Evolutionary conservation across 805 yeast species (phyloP), one percentile per base, ranked within the genome.

Genomic region (Tetrapisispora phaffii): DNA sequence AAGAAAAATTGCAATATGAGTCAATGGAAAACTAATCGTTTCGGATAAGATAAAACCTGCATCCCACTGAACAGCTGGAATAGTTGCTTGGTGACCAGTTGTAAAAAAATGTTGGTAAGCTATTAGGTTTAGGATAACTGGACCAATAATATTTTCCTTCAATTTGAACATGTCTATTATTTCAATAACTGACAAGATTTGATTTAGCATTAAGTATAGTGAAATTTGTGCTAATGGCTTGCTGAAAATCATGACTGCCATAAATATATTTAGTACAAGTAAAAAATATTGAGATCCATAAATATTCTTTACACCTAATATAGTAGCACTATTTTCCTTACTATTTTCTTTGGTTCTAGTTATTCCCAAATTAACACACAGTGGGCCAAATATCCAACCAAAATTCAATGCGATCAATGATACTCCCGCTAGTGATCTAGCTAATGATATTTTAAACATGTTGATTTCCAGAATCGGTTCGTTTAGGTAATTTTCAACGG

Each of bases 61-160:
- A 48, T 93, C 97, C 99, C 99, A 93, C 56, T 89, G 96, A 38
- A 93, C 81, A 0, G 96, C 81, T 5, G 93, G 88, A 31, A 93
- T 73, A 0, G 97, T 90, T 1, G 97, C 97, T 62, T 93, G 97
- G 61, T 93, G 98, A 2, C 97, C 98, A 0, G 97, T 86, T 43
- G 87, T 74, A 67, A 88, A 93, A 65, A 87, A 93, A 59, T 82
- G 90, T 50, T 78, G 80, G 52, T 80, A 79, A 1, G 87, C 95
- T 39, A 93, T 63, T 21, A 90, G 62, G 1, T 85, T 87, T 50
- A 87, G 68, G 8, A 84, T 66, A 3, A 87, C 80, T 0, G 93
- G 90, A 0, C 90, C 79, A 15, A 86, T 72, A 41, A 85, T 59
- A 50, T 84, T 81, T 44, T 78, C 75, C 45, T 90, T 74, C 39